A percentile compares a stretch with the other conserved stretches of the same genome.
Conservation (phyloP, 805 yeast genomes). For the Starmerella floris region DNA sequence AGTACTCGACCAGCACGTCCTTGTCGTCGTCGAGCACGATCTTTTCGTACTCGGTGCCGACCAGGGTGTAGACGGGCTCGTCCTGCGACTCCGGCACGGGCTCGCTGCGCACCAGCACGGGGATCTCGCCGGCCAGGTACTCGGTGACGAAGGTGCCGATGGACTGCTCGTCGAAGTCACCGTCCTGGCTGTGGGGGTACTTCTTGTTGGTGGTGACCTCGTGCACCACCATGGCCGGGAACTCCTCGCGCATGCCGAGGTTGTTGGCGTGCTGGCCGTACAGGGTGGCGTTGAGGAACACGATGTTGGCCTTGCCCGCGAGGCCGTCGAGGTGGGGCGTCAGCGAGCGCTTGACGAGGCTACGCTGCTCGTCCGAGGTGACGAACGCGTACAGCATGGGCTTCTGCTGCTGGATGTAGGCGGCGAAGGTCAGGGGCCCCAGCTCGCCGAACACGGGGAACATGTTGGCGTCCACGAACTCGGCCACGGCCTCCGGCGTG, state of each 20-base stretch:
- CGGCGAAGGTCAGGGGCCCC: constrained; percentile 60
- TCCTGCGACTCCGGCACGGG: constrained; percentile 64
- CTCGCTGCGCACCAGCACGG: constrained; percentile 66
- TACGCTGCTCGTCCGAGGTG: constrained; percentile 53
- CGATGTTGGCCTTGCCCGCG: constrained; percentile 75
- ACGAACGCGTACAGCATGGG: constrained; percentile 89
- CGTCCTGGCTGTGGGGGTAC: constrained; percentile 58
- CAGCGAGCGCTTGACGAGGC: constrained; percentile 39
- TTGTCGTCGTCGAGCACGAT: constrained; percentile 50
- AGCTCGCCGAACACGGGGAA: constrained; percentile 83
- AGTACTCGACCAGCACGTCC: constrained; percentile 64
- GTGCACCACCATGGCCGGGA: constrained; percentile 87
- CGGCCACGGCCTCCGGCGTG: constrained; percentile 26
- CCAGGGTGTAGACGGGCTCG: constrained; percentile 57
- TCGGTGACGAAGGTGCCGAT: constrained; percentile 51
- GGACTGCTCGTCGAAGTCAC: constrained; percentile 37
- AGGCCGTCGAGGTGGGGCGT: constrained; percentile 53
- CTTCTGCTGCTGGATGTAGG: constrained; percentile 53
- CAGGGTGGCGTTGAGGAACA: constrained; percentile 67
- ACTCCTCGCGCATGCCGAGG: constrained; percentile 62
- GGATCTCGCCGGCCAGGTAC: constrained; percentile 49
- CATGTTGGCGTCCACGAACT: constrained; percentile 47
- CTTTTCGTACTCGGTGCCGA: constrained; percentile 68
- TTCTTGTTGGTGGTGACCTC: constrained; percentile 54
- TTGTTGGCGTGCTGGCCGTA: constrained; percentile 80